A percentile compares a stretch with the other conserved stretches of the same genome.
These are phyloP conservation scores for Hypoxylon trugodes DNA, from an alignment of 495 filamentous ascomycete genomes.

Conservation along the genomic window DNA sequence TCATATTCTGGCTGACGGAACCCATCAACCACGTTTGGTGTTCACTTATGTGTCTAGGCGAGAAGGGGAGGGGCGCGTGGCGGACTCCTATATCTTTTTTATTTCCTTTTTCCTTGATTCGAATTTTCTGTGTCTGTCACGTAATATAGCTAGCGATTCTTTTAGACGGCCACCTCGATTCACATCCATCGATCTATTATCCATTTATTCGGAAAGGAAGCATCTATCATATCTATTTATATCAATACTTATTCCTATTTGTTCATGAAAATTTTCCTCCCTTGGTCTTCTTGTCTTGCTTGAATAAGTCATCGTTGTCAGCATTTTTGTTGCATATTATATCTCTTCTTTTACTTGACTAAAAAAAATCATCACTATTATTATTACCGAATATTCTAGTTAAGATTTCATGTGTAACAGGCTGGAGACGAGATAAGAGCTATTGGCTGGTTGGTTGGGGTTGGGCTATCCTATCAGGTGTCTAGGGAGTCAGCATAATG, in stretches of 20 bases:
- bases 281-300: not conserved
- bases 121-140: too few species aligned
- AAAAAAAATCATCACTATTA: constrained; percentile 16
- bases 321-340: not conserved
- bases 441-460: not conserved
- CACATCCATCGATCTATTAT: constrained; percentile 38
- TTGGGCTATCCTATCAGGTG: too few species aligned
- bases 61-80: constrained; percentile 6
- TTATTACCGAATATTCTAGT: not conserved
- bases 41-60: constrained; percentile 3
- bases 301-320: not conserved
- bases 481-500: too few species aligned
- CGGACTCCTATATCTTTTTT: constrained; percentile 13
- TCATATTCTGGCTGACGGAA: constrained; percentile 5
- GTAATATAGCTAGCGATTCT: constrained; percentile 35
- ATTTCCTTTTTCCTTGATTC: constrained; percentile 9
- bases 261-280: not conserved
- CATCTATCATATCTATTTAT: constrained; percentile 19
- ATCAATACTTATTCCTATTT: not conserved
- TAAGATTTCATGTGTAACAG: constrained; percentile 24
- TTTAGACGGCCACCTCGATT: constrained; percentile 41
- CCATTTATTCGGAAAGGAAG: constrained; percentile 26
- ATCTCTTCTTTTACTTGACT: not conserved
- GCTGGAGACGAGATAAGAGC: not conserved
- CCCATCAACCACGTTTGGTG: constrained; percentile 9